Percentiles rank a stretch among this genome's conserved stretches.
phyloP scores from a whole-genome alignment of 192 early-diverging fungal species.

The Phycomyces blakesleeanus region DNA sequence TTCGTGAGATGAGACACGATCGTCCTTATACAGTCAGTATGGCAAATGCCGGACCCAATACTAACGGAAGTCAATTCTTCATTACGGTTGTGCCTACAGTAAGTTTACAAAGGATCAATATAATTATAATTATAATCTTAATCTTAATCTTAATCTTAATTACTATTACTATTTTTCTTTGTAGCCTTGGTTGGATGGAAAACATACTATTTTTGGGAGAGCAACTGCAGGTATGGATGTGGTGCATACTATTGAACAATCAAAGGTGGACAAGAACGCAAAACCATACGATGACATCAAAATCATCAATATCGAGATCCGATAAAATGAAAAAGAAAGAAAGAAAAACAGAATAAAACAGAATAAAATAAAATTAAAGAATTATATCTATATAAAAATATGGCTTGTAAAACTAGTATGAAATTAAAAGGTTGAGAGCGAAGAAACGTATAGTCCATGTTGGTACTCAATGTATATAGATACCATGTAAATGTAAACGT shows the following conservation, averaged over 20 bases:
- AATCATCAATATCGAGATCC: constrained; percentile 75
- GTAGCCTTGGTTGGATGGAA: constrained; percentile 95
- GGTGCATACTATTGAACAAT: constrained; percentile 78
- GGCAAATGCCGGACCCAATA: constrained; percentile 89
- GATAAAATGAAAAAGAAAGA: constrained; percentile 34
- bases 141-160: no score
- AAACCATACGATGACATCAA: constrained; percentile 84
- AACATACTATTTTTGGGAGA: constrained; percentile 94
- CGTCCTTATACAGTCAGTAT: constrained; percentile 89
- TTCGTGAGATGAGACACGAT: constrained; percentile 75
- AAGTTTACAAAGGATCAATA: no score
- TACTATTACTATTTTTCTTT: no score
- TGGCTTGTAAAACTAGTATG: no score
- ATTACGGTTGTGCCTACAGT: constrained; percentile 88
- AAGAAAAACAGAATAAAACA: neutral
- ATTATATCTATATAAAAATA: no score
- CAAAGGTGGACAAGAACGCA: constrained; percentile 81
- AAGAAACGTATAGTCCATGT: no score
- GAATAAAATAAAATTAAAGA: no score
- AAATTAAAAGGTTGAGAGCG: no score
- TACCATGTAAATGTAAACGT: no score
- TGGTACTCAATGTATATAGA: no score
- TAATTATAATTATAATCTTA: no score
- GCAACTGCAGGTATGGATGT: constrained; percentile 91
- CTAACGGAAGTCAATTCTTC: constrained; percentile 95